These are phyloP conservation scores for Hypoxylon cercidicola DNA, from an alignment of 495 filamentous ascomycete species.

Conservation along the genomic window DNA sequence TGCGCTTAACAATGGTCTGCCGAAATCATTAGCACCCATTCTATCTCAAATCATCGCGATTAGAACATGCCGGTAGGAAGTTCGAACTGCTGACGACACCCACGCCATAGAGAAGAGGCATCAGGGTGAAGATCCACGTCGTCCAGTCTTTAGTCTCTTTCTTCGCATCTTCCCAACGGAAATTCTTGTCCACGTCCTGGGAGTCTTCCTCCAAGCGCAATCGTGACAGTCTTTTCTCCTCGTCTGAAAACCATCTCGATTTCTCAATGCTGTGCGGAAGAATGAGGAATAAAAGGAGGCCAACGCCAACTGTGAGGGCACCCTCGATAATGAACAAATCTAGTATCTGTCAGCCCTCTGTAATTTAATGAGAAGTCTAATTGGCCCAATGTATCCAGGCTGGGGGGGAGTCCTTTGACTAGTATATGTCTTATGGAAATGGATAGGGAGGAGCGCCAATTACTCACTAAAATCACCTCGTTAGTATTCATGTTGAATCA, in stretches of 20 bases:
- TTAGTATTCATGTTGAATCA: neutral
- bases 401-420: too few species aligned
- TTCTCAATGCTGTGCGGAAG: constrained; percentile 24
- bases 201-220: constrained; percentile 17
- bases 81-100: constrained; percentile 23
- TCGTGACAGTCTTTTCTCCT: constrained; percentile 11
- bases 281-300: constrained; percentile 16
- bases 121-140: constrained; percentile 16
- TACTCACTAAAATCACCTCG: constrained; percentile 4
- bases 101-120: constrained; percentile 19
- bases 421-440: too few species aligned
- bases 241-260: constrained; percentile 20
- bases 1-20: constrained; percentile 21
- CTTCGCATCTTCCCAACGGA: constrained; percentile 20
- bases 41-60: neutral
- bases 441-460: neutral
- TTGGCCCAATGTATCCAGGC: neutral
- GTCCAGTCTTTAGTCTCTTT: constrained; percentile 16
- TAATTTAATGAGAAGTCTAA: neutral
- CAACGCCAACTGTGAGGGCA: constrained; percentile 38
- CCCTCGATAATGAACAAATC: constrained; percentile 32
- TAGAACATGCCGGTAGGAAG: constrained; percentile 20
- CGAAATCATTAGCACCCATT: neutral
- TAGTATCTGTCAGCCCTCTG: neutral
- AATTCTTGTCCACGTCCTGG: constrained; percentile 10